These are phyloP conservation scores for Brassica cretica DNA, from an alignment of 345 rosid genomes.

Conservation along the genomic window DNA sequence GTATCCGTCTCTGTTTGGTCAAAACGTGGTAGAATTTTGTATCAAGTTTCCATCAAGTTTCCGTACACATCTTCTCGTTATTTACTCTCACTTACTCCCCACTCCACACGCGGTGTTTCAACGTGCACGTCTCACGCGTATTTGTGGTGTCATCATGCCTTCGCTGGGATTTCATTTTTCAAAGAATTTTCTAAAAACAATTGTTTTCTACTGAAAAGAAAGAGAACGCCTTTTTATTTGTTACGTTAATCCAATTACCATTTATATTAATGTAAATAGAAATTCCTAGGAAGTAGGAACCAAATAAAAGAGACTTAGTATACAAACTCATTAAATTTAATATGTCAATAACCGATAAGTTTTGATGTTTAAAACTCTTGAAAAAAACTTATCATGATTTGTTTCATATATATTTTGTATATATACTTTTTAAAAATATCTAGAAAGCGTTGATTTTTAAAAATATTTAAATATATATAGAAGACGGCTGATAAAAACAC, in stretches of 20 bases:
- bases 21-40: no score
- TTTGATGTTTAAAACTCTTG: not conserved
- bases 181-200: no score
- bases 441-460: not conserved
- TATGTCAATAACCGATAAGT: not conserved
- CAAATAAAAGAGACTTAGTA: not conserved
- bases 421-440: no score
- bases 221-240: not conserved
- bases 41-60: not conserved
- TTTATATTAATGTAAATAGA: not conserved
- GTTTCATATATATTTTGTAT: not conserved
- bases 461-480: conserved; percentile 12
- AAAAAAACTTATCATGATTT: not conserved
- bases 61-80: conserved; percentile 30
- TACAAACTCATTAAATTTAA: not conserved
- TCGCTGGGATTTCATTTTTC: not conserved
- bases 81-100: conserved; percentile 16
- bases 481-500: conserved; percentile 26
- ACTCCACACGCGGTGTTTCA: not conserved
- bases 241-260: not conserved
- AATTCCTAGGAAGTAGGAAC: not conserved
- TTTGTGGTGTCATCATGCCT: not conserved
- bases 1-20: no score
- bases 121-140: not conserved
- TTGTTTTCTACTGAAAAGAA: not conserved